Base-by-base conservation (phyloP, 148 eudicot species). In the Beta vulgaris region DNA sequence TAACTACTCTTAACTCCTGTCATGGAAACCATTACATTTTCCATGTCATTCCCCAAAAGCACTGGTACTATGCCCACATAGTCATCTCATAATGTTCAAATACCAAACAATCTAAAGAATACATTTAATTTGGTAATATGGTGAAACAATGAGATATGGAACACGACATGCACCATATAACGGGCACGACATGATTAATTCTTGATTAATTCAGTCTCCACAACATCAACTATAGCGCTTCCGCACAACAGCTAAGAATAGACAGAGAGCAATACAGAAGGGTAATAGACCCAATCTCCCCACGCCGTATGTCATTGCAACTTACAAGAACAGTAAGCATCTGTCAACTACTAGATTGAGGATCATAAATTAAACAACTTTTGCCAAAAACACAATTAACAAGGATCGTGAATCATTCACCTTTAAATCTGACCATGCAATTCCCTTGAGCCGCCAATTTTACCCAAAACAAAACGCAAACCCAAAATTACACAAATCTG, bases 371-470 rank as follows among this genome's bases (percentile, higher is more conserved):
- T n/a, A 66, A 62, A 0, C 31, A 34, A 58, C 12, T 35, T 16
- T 7, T 8, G 25, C 43, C 16, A 43, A 34, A 11, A 55, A 37
- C 36, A 54, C 13, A 31, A 36, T 7, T 14, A 68, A 28, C 3
- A 42, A 57, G 9, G 40, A 54, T 39, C 72, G 42, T 54, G 43
- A 68, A 76, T 35, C 46, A 66, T 39, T 53, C 78, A 76, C 72
- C 73, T 76, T 54, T 53, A 28, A 58, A 67, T 66, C 37, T 75
- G 40, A 26, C 60, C 78, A 58, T n/a, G 77, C 70, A 23, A 74
- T 44, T 62, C 60, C 77, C 77, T 73, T 55, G 60, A 54, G 42
- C 60, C 61, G 71, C 53, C 48, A 40, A 67, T 13, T n/a, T 36
- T 26, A 35, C 46, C 29, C 43, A 46, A 48, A 15, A 46, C 13